Percentiles rank a stretch among this genome's conserved stretches.
Evolutionary conservation across 108 stramenopile species (phyloP).

Genomic region (Phaeodactylum tricornutum): DNA sequence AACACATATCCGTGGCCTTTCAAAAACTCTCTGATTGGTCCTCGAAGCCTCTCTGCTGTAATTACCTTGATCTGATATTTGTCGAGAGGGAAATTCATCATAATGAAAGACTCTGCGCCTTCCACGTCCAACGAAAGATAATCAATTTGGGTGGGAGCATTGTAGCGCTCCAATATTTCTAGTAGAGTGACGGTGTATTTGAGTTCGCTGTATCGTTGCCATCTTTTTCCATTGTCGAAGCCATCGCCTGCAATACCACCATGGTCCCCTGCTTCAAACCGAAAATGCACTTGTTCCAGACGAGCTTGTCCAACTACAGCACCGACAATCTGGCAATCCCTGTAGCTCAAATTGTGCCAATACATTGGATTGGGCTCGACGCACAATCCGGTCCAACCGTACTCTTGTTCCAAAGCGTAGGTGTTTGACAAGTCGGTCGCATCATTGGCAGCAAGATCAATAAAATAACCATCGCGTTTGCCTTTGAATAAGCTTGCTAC

Average conservation of each 20-base stretch:
- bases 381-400: constrained; percentile 38
- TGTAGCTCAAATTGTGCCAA: constrained; percentile 32
- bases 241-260: constrained; percentile 47
- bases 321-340: constrained; percentile 23
- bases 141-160: constrained; percentile 42
- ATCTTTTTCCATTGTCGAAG: constrained; percentile 26
- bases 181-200: constrained; percentile 5
- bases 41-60: constrained; percentile 43
- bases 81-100: constrained; percentile 42
- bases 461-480: constrained; percentile 33
- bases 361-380: constrained; percentile 49
- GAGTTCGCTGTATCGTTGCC: constrained; percentile 9
- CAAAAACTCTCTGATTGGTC: constrained; percentile 1
- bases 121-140: constrained; percentile 57
- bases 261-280: constrained; percentile 13
- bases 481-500: constrained; percentile 19
- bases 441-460: constrained; percentile 59
- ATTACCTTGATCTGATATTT: constrained; percentile 31
- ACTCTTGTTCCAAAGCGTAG: constrained; percentile 22
- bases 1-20: constrained; percentile 11
- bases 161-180: constrained; percentile 28
- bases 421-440: constrained; percentile 33
- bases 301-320: constrained; percentile 30
- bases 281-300: constrained; percentile 27
- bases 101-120: constrained; percentile 51